A percentile compares a stretch with the other conserved stretches of the same genome.
Evolutionary conservation across 2,329 filamentous ascomycete genomes (phyloP).

Genomic region (Cercospora sp.): DNA sequence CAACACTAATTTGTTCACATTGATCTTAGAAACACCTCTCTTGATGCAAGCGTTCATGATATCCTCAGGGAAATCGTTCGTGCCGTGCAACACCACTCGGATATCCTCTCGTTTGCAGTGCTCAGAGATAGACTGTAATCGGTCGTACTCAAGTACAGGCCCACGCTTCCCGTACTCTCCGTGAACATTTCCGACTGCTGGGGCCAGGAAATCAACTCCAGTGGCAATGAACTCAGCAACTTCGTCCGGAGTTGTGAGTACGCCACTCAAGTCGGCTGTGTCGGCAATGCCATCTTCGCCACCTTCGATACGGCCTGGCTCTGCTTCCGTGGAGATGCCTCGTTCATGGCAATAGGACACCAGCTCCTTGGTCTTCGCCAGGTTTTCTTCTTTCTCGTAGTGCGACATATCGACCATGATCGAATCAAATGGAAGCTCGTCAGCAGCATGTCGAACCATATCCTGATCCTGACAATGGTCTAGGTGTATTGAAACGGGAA

Average conservation of each 20-base stretch:
- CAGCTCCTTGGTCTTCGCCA: slow-evolving; percentile 34
- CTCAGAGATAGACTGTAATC: slow-evolving; percentile 41
- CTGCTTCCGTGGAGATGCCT: slow-evolving; percentile 38
- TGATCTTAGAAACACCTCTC: slow-evolving; percentile 57
- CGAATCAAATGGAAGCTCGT: slow-evolving; percentile 33
- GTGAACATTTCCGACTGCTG: slow-evolving; percentile 38
- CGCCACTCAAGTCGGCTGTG: slow-evolving; percentile 34
- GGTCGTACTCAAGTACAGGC: slow-evolving; percentile 37
- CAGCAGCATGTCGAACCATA: slow-evolving; percentile 27
- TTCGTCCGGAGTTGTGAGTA: slow-evolving; percentile 36
- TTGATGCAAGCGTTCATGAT: slow-evolving; percentile 55
- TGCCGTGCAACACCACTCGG: slow-evolving; percentile 57
- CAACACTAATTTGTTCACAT: slow-evolving; percentile 56
- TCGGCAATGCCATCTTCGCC: slow-evolving; percentile 38
- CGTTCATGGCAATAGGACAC: slow-evolving; percentile 34
- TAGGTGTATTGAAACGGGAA: slow-evolving; percentile 35
- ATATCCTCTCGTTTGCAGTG: slow-evolving; percentile 43
- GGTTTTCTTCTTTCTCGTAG: slow-evolving; percentile 37
- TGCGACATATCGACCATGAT: slow-evolving; percentile 42
- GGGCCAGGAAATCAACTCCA: slow-evolving; percentile 37
- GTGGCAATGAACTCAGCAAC: slow-evolving; percentile 35
- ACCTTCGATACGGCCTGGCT: slow-evolving; percentile 38
- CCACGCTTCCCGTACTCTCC: slow-evolving; percentile 36
- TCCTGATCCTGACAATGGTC: slow-evolving; percentile 34
- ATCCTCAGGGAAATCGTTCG: slow-evolving; percentile 55